phyloP scores from a whole-genome alignment of 441 rosid genomes.

The Metrosideros polymorpha region DNA sequence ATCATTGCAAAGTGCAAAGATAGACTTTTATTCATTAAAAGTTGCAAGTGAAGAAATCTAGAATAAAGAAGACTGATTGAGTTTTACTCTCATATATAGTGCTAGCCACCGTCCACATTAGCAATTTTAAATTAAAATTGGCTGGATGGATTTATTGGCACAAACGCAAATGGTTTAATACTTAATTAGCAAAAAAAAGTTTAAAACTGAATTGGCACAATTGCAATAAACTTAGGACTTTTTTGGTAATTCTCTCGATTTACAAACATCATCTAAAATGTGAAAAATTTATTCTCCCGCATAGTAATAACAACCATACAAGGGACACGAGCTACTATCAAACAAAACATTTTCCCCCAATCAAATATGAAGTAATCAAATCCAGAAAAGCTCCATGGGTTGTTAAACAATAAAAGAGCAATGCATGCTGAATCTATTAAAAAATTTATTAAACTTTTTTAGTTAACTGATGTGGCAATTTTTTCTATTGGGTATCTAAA shows the following conservation, averaged over 20 bases:
- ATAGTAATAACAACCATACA: not conserved
- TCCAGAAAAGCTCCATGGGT: not conserved
- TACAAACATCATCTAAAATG: not conserved
- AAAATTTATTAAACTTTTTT: not conserved
- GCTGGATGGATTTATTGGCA: too few species aligned
- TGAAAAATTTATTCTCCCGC: rapidly evolving
- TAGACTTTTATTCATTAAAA: not conserved
- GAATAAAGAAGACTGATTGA: not conserved
- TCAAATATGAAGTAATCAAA: not conserved
- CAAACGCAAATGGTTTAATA: too few species aligned
- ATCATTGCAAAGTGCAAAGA: not conserved
- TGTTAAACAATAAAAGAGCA: not conserved
- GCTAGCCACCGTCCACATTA: too few species aligned
- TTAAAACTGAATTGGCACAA: too few species aligned
- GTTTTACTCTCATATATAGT: not conserved
- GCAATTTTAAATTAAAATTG: too few species aligned
- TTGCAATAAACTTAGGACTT: too few species aligned
- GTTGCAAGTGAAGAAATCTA: not conserved
- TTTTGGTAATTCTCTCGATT: too few species aligned
- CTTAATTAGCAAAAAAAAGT: too few species aligned
- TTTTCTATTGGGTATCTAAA: not conserved
- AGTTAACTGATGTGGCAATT: not conserved
- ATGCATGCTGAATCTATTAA: not conserved
- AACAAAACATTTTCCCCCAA: not conserved
- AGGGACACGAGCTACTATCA: not conserved